Base-by-base conservation (phyloP, 305 asterid species). In the Ilex paraguariensis region DNA sequence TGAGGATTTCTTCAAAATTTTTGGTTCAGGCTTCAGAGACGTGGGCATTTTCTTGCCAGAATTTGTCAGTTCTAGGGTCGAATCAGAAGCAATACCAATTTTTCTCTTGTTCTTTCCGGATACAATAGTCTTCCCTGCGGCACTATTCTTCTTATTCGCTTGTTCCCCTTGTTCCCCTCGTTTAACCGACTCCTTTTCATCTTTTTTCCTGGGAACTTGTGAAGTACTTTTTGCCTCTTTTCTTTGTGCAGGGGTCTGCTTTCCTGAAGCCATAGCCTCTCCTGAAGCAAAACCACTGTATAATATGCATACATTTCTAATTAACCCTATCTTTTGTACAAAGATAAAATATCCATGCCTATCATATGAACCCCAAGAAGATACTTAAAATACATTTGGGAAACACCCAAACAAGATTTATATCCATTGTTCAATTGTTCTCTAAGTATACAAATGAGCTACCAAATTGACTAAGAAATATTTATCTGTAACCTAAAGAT, bases 41-140 rank as follows among this genome's bases (percentile, higher is more conserved):
- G 71, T 74, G 3, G 77, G 86, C 84, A 76, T 79, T 31, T 73
- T 81, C 73, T 69, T 72, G 54, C 66, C 74, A 61, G 74, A 50
- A 62, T 13, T 63, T 36, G 55, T 75, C 71, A 36, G 69, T 70
- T 63, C 73, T 3, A 76, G 56, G 70, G 66, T 52, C 64, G 83
- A 67, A 31, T 70, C 79, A 54, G 68, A 66, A 31, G 64, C 66
- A 50, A 28, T 30, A 57, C 45, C 66, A 54, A 58, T 62, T 57
- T 66, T 69, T 10, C 14, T 42, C 61, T 61, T 30, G 46, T 70
- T 73, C 55, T 52, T 73, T 42, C 48, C 48, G 0, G 48, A 42
- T 42, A 11, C 48, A 0, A 42, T 42, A 42, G 48, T 6, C 12
- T 7, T 42, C 48, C 48, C 48, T 42, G 12, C 12, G 0, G 12